Evolutionary conservation across 2,329 filamentous ascomycete species (phyloP).

Genomic region (Talaromyces albobiverticillius): DNA sequence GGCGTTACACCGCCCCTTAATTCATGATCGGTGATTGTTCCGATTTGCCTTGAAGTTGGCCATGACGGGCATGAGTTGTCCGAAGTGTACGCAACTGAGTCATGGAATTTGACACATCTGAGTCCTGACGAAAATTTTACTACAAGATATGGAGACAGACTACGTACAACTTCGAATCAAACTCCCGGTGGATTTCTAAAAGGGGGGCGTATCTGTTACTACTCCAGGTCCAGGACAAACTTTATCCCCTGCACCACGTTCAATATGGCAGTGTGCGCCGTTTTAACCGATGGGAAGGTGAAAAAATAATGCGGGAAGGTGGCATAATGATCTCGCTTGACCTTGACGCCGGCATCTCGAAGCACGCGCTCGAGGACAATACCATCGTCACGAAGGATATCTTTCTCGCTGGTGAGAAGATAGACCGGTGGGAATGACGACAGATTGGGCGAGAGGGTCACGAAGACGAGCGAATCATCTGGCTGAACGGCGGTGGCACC

Average conservation of each 20-base stretch:
- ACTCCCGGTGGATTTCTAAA: too few species aligned
- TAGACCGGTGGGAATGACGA: constrained; percentile 3
- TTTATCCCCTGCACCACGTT: not conserved
- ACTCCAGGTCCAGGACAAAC: not conserved
- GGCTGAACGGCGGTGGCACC: not conserved
- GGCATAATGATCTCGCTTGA: constrained; percentile 1
- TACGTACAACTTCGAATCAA: too few species aligned
- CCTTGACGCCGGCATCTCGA: not conserved
- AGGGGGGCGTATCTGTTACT: too few species aligned
- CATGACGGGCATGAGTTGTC: too few species aligned
- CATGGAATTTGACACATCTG: too few species aligned
- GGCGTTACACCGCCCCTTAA: too few species aligned
- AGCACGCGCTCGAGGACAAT: not conserved
- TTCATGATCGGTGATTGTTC: too few species aligned
- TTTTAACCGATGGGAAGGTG: not conserved
- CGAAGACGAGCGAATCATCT: not conserved
- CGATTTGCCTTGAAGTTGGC: too few species aligned
- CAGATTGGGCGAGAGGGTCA: not conserved
- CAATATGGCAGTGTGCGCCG: not conserved
- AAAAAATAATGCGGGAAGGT: constrained; percentile 3
- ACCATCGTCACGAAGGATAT: constrained; percentile 7
- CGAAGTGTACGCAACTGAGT: too few species aligned
- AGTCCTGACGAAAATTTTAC: too few species aligned
- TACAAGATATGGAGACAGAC: too few species aligned
- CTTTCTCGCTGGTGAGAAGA: constrained; percentile 14